These are phyloP conservation scores for Zhuliangozyma blackwelliae DNA, from an alignment of 1,139 yeast genomes.

Conservation along the genomic window DNA sequence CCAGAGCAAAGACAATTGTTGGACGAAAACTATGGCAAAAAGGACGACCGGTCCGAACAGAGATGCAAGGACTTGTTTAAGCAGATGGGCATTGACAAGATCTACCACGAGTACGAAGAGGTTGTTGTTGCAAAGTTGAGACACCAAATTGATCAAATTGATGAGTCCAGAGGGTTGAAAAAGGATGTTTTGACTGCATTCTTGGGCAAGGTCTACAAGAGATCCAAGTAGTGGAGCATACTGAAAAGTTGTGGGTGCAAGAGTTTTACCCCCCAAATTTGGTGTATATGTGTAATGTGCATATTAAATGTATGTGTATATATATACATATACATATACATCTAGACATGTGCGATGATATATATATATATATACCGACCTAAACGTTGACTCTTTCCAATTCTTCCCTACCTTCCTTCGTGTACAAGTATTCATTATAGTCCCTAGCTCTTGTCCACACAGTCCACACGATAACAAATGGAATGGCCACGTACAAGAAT, in stretches of 20 bases:
- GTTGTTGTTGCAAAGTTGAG: constrained; percentile 60
- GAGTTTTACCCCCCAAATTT: too few species aligned
- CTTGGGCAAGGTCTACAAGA: constrained; percentile 88
- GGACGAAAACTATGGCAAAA: constrained; percentile 87
- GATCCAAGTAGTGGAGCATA: constrained; percentile 72
- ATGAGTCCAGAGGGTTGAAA: constrained; percentile 91
- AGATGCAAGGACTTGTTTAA: constrained; percentile 70
- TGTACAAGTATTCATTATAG: constrained; percentile 91
- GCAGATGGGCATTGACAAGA: constrained; percentile 66
- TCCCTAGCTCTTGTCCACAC: constrained; percentile 86
- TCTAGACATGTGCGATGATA: not conserved
- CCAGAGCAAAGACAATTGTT: constrained; percentile 79
- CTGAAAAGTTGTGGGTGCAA: too few species aligned
- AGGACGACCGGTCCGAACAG: constrained; percentile 66
- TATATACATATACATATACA: constrained; percentile 1
- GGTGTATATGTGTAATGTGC: too few species aligned
- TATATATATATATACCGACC: constrained; percentile 7
- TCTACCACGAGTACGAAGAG: constrained; percentile 83
- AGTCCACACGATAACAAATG: constrained; percentile 77
- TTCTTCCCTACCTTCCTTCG: constrained; percentile 97
- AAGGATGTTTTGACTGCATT: constrained; percentile 78
- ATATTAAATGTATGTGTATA: not conserved
- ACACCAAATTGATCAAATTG: constrained; percentile 61
- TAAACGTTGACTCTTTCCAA: constrained; percentile 75
- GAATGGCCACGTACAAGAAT: constrained; percentile 71